Evolutionary conservation across 1,284 basidiomycete genomes (phyloP), one percentile per base, ranked within the genome.

Genomic region (Coniferiporia weirii): DNA sequence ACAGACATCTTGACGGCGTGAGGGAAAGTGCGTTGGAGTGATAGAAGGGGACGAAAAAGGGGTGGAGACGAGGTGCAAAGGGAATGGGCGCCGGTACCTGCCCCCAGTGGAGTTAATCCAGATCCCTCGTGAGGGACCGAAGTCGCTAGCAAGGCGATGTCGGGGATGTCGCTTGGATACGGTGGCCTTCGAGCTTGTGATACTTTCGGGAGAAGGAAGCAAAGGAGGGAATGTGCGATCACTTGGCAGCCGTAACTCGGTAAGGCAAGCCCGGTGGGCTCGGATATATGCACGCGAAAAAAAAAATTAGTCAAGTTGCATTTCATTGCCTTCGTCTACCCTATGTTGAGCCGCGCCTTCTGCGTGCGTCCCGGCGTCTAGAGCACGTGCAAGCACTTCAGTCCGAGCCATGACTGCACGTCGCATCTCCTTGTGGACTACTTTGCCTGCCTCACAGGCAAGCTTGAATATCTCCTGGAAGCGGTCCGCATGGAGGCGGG

Each of bases 391-490:
- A 53, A 93, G 75, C 34, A 71, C 72, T 54, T 75, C 77, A 45
- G 93, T 92, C 69, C 87, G 76, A 56, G 73, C 78, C 66, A 81
- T 80, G 56, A 96, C 81, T 1, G 87, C 88, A 35, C 70, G 72
- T 66, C 84, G 88, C 91, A 98, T 95, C 77, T 97, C 95, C 53
- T 73, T 76, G 64, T 93, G 91, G 54, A 99, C 75, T 15, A 93
- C 85, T 58, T 78, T 78, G 10, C 87, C 84, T 6, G 89, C 94
- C 60, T 94, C 85, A 32, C 86, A 81, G 1, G 88, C 93, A 47
- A 96, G 72, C 63, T 77, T 75, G 64, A 98, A 84, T 68, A 98
- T 86, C 69, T 95, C 92, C 69, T 92, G 90, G 67, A 98, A 96
- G 47, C 93, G 80, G 67, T 96, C 94, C 12, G 95, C 87, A 68